Evolutionary conservation across 2,329 filamentous ascomycete genomes (phyloP).

Genomic region (Graphilbum fragrans): DNA sequence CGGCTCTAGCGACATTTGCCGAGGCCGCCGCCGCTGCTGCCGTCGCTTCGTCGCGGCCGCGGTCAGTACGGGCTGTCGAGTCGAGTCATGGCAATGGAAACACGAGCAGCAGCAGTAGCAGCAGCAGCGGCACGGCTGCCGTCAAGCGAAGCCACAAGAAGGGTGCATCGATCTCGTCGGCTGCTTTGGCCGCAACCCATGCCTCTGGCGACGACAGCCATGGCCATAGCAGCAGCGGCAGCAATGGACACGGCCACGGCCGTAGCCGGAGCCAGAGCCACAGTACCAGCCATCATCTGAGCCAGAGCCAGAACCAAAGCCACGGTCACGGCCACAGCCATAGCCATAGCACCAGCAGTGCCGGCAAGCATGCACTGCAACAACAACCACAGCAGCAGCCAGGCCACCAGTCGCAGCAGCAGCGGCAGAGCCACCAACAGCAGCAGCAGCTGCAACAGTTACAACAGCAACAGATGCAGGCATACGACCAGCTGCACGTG

Average conservation of each 20-base stretch:
- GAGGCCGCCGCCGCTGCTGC: conserved; percentile 25
- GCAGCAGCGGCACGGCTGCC: conserved; percentile 15
- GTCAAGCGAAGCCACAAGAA: conserved; percentile 51
- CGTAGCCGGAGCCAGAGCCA: background rate
- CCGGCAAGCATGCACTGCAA: background rate
- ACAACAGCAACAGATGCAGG: conserved; percentile 2
- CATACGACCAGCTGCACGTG: conserved; percentile 19
- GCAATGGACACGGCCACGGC: too few relatives aligned
- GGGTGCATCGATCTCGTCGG: conserved; percentile 25
- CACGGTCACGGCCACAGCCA: background rate
- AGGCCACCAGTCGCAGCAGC: background rate
- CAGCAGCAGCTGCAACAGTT: conserved; percentile 7
- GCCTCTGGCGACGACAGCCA: background rate
- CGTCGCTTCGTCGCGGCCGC: background rate
- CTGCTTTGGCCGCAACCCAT: conserved; percentile 2
- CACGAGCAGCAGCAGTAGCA: conserved; percentile 4
- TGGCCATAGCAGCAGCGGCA: background rate
- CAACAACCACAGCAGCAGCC: background rate
- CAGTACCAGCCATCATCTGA: background rate
- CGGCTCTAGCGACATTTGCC: conserved; percentile 46
- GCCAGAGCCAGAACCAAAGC: background rate
- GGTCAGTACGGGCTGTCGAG: too few relatives aligned
- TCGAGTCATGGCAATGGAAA: background rate
- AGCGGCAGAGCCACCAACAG: background rate
- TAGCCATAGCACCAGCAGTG: background rate